phyloP scores from a whole-genome alignment of 176 grass and related monocot genomes.

The Typha latifolia region DNA sequence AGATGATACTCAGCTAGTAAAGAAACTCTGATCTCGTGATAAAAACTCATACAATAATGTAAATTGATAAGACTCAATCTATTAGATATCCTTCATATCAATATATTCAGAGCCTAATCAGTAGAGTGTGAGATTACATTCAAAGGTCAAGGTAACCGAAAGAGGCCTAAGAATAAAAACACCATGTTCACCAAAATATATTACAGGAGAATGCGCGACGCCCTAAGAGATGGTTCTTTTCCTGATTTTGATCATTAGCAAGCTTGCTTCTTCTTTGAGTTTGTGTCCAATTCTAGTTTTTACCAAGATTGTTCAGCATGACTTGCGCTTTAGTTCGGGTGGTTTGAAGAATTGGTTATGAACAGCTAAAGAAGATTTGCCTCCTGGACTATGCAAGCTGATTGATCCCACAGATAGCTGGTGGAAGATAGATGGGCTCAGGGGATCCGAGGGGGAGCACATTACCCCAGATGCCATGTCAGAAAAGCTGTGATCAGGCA shows the following conservation, averaged over 20 bases:
- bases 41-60: too few relatives aligned
- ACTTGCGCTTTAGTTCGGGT: slow-evolving; percentile 61
- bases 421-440: slow-evolving; percentile 60
- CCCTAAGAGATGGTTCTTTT: neutral
- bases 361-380: slow-evolving; percentile 33
- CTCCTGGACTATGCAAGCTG: slow-evolving; percentile 47
- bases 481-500: slow-evolving; percentile 30
- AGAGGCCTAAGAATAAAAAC: neutral
- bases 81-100: neutral
- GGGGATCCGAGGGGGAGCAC: slow-evolving; percentile 35
- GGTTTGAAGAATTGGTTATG: slow-evolving; percentile 49
- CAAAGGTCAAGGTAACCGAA: neutral
- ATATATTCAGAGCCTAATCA: neutral
- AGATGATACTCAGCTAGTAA: too few relatives aligned
- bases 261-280: neutral
- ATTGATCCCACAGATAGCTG: slow-evolving; percentile 69
- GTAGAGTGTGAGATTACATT: neutral
- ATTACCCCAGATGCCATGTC: slow-evolving; percentile 40
- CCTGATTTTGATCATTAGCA: neutral
- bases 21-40: too few relatives aligned
- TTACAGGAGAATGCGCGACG: neutral
- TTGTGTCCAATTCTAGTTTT: neutral
- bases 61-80: too few relatives aligned
- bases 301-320: slow-evolving; percentile 30
- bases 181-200: neutral